phyloP scores from a whole-genome alignment of 495 filamentous ascomycete genomes.

The Daldinia decipiens region DNA sequence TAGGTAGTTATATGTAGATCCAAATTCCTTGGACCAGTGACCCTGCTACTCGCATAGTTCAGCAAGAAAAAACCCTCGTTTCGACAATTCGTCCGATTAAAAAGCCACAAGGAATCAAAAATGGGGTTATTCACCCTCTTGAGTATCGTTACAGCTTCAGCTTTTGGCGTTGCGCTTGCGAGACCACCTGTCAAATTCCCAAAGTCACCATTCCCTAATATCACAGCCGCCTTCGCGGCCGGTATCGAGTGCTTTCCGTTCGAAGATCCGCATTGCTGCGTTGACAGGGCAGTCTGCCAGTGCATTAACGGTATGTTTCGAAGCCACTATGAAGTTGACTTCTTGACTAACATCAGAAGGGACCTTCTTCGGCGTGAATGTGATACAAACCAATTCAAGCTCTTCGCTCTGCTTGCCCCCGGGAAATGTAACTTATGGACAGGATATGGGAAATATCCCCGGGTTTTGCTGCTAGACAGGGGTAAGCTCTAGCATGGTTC shows the following conservation, averaged over 20 bases:
- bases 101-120: conserved; percentile 2
- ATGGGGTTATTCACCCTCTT: conserved; percentile 29
- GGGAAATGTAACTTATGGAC: conserved; percentile 31
- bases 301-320: conserved; percentile 36
- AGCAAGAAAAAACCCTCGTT: conserved; percentile 23
- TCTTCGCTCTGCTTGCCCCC: conserved; percentile 30
- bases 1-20: background rate
- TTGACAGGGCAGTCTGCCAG: conserved; percentile 36
- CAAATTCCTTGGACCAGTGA: background rate
- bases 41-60: background rate
- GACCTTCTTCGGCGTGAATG: conserved; percentile 41
- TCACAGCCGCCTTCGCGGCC: conserved; percentile 7
- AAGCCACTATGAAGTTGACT: background rate
- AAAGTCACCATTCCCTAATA: conserved; percentile 15
- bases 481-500: background rate
- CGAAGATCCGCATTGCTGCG: conserved; percentile 42
- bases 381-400: conserved; percentile 21
- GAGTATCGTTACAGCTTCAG: conserved; percentile 19
- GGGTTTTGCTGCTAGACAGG: conserved; percentile 38
- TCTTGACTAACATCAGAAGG: conserved; percentile 8
- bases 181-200: conserved; percentile 9
- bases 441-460: conserved; percentile 32
- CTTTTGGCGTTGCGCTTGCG: conserved; percentile 8
- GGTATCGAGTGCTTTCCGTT: conserved; percentile 38
- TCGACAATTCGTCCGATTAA: conserved; percentile 3